Base-by-base conservation (phyloP, 2,329 filamentous ascomycete species). In the Colletotrichum endophyticum region DNA sequence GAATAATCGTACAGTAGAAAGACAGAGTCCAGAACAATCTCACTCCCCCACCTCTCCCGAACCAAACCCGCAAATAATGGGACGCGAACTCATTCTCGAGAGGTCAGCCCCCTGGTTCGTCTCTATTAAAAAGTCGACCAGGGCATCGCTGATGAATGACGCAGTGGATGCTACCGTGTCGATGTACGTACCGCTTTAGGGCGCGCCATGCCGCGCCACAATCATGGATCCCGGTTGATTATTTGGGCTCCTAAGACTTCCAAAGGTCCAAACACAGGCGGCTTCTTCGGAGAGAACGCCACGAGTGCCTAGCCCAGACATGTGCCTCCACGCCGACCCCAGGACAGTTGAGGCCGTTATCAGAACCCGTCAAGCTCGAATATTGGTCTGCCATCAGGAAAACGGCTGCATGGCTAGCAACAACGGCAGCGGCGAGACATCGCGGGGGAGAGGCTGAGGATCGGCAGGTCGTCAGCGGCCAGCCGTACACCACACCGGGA, bases 141-240 rank as follows among this genome's bases (percentile, higher is more conserved):
- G 59, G 72, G 49, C 30, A 30, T 49, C 57, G 39, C 59, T 67
- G 73, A 63, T 56, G 70, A 44, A 69, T 76, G 73, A 76, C 73
- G 73, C 70, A 76, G 57, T 44, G 27, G 49, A 73, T 70, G 64
- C 22, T 66, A 76, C 69, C 39, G 16, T 28, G 27, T 25, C 63
- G 32, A 36, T 73, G 32, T 36, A 53, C 32, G 63, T 63, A 49
- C 27, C 56, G 25, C 68, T 32, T 70, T 36, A 69, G 64, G 39
- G 49, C 73, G 66, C 49, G 32, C 61, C 44, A 22, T 57, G 36
- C 73, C 70, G 73, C 69, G 69, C 70, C 70, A 63, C 56, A 67
- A 64, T 76, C 70, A 76, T 49, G 64, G 44, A 69, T 64, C 70
- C 73, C 34, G n/a, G 73, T 76, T 63, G 19, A 73, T 49, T 76